A percentile compares a stretch with the other conserved stretches of the same genome.
Evolutionary conservation across 805 yeast genomes (phyloP).

Genomic region (Kockiozyma suomiensis): DNA sequence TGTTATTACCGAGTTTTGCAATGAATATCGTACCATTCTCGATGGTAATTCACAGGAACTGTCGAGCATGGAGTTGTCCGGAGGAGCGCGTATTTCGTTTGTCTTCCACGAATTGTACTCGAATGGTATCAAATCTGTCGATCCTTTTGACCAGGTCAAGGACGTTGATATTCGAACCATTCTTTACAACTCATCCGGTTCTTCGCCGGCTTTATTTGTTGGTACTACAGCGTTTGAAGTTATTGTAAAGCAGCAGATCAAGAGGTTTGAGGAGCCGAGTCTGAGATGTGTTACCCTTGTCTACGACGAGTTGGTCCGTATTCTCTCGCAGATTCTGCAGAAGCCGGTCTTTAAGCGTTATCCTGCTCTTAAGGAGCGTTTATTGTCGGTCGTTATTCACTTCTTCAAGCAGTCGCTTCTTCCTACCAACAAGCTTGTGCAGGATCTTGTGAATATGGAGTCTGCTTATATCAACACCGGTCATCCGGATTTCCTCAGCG

Average conservation of each 20-base stretch:
- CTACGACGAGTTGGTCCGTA: constrained; percentile 92
- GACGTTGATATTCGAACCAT: constrained; percentile 96
- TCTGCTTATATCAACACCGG: constrained; percentile 96
- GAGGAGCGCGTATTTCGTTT: constrained; percentile 96
- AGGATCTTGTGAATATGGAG: constrained; percentile 81
- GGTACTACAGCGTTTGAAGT: constrained; percentile 98
- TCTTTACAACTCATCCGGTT: constrained; percentile 94
- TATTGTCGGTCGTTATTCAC: constrained; percentile 75
- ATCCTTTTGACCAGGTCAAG: constrained; percentile 94
- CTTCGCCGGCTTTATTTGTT: constrained; percentile 93
- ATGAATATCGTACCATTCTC: constrained; percentile 85
- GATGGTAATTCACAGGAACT: constrained; percentile 93
- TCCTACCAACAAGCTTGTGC: constrained; percentile 85
- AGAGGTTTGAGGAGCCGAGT: constrained; percentile 92
- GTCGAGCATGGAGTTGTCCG: constrained; percentile 85
- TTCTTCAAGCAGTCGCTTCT: constrained; percentile 74
- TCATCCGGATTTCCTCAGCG: constrained; percentile 93
- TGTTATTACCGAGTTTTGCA: constrained; percentile 89
- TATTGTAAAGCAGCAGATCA: constrained; percentile 88
- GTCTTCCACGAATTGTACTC: constrained; percentile 96
- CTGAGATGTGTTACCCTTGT: constrained; percentile 84
- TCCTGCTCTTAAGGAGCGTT: constrained; percentile 86
- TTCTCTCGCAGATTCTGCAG: constrained; percentile 77
- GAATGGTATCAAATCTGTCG: constrained; percentile 87
- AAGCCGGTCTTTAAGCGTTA: constrained; percentile 85